Base-by-base conservation (phyloP, 768 basidiomycete genomes). In the Lactarius indigo region DNA sequence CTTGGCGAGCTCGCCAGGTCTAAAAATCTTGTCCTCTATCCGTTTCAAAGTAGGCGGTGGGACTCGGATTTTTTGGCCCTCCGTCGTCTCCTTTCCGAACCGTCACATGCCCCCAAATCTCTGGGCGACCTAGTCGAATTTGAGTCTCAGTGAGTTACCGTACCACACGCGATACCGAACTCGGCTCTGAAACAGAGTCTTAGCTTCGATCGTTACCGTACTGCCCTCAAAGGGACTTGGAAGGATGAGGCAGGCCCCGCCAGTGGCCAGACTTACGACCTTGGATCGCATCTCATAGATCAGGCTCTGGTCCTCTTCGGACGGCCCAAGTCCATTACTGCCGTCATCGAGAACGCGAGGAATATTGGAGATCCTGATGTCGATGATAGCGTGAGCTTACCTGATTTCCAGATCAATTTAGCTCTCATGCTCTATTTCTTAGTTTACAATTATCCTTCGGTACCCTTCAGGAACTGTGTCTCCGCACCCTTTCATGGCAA, bases 211-310 rank as follows among this genome's bases (percentile, higher is more conserved):
- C 87, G 92, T 50, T 92, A 85, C 78, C 85, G 89, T 39, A 80
- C 81, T 30, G 79, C 77, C 1, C 74, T 87, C 37, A 89, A 88
- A 71, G 84, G 87, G 15, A 84, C 86, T 0, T 96, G 93, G 94
- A 94, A 94, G 75, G 92, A 94, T 66, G 75, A 82, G 35, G 79
- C 85, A 1, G 78, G 80, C 0, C 85, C 87, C 26, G 86, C 83
- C 23, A 82, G 82, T 56, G 90, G 91, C 5, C 79, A 84, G 31
- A 84, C 87, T 2, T 95, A 87, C 74, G 92, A 95, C 74, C 81
- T 95, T 26, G 92, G 90, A 5, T 78, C 89, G 9, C 92, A 95
- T 75, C 80, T 93, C 31, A 85, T 94, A 69, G 91, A 94, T 77
- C 91, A 94, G 75, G 81, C 85, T 6, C 78, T 94, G 35, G 79